Conservation (phyloP, 305 asterid species). For the Fraxinus platypoda region DNA sequence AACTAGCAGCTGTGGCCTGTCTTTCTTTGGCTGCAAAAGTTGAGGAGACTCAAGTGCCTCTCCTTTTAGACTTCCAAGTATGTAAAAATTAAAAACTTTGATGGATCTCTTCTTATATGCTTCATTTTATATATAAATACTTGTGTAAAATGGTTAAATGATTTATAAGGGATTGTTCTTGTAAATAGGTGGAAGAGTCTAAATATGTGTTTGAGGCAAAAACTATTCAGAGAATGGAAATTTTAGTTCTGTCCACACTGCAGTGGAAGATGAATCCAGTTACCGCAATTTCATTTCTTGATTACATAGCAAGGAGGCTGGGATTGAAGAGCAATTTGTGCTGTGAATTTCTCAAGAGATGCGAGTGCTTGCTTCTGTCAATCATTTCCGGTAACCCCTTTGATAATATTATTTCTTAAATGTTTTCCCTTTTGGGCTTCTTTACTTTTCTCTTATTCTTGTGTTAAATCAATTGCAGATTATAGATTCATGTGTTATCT, state of each 20-base stretch:
- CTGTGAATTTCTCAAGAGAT: constrained; percentile 53
- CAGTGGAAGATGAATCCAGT: constrained; percentile 89
- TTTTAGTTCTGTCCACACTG: constrained; percentile 60
- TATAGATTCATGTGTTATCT: constrained; percentile 50
- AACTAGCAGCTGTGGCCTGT: constrained; percentile 71
- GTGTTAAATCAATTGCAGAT: constrained; percentile 34
- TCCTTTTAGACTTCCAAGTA: constrained; percentile 73
- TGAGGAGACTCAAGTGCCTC: constrained; percentile 69
- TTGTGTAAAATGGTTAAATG: background rate
- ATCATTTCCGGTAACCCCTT: constrained; percentile 46
- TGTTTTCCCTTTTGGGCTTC: background rate
- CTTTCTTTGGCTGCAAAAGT: constrained; percentile 77
- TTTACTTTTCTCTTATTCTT: background rate
- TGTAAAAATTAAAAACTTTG: constrained; percentile 21
- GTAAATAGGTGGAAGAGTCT: constrained; percentile 57
- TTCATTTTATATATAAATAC: background rate
- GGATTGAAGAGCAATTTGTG: constrained; percentile 35
- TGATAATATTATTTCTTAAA: background rate
- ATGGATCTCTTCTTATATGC: background rate
- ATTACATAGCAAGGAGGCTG: constrained; percentile 46
- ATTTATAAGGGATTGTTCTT: constrained; percentile 23
- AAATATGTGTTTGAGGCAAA: constrained; percentile 61
- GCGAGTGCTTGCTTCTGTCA: constrained; percentile 55
- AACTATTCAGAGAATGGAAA: constrained; percentile 74
- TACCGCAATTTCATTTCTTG: constrained; percentile 71